Base-by-base conservation (phyloP, 2,329 filamentous ascomycete species). In the Trichoderma lentiforme region DNA sequence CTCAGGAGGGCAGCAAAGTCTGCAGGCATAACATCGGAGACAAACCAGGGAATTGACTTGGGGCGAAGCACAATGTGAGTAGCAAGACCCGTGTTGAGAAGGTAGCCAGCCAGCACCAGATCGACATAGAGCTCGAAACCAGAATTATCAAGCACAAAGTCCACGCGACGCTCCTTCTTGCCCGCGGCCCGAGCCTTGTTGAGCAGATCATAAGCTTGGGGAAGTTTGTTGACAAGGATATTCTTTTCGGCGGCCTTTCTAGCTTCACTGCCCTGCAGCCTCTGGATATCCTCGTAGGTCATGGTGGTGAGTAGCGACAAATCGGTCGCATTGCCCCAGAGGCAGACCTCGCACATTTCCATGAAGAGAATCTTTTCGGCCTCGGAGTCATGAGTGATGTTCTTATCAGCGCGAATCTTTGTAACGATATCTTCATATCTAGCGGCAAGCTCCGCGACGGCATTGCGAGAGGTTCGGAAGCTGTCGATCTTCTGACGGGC, bases 101-200 rank as follows among this genome's bases (percentile, higher is more conserved):
- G 86, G 80, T 97, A 99, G 1, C 95, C 95, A 0, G 94, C 95
- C 2, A 99, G 87, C 71, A 98, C 91, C 11, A 99, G 87, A 79
- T 99, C 96, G 75, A 98, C 96, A 79, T 94, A 99, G 14, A 99
- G 88, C 85, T 99, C 96, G 79, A 99, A 99, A 6, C 96, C 96
- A 24, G 96, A 94, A 77, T 99, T 99, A 81, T 99, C 96, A 6
- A 99, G 91, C 2, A 99, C 92, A 74, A 99, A 95, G 78, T 99
- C 96, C 2, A 99, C 92, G 18, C 93, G 88, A 47, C 94, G 88
- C 75, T 94, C 91, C 73, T 86, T 84, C 78, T 89, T 89, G 32
- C 88, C 87, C 36, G 87, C 85, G 26, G 86, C 86, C 75, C 92
- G 88, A 0, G 91, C 92, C 73, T 88, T 85, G 70, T 87, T 88